Evolutionary conservation across 2,329 filamentous ascomycete species (phyloP).

Genomic region (Ustilaginoidea virens): DNA sequence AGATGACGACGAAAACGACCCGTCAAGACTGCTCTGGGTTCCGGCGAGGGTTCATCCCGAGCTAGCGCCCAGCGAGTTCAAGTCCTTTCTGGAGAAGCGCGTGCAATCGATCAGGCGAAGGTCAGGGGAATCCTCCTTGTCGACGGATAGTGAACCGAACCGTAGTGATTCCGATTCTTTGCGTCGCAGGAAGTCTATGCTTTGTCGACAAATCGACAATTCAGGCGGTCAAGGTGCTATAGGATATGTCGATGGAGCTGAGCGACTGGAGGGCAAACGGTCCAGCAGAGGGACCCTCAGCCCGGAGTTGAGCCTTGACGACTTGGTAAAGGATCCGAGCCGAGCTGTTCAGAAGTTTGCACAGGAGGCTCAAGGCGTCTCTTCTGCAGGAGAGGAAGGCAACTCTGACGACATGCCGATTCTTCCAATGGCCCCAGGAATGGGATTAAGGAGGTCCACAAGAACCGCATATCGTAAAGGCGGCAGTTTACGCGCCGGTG

Average conservation of each 20-base stretch:
- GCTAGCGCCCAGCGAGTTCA: slow-evolving; percentile 89
- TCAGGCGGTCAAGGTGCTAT: slow-evolving; percentile 39
- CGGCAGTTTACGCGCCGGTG: slow-evolving; percentile 69
- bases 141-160: slow-evolving; percentile 32
- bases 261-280: slow-evolving; percentile 58
- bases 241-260: slow-evolving; percentile 71
- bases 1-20: slow-evolving; percentile 71
- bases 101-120: slow-evolving; percentile 78
- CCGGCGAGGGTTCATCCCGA: slow-evolving; percentile 89
- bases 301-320: slow-evolving; percentile 58
- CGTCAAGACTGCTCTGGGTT: slow-evolving; percentile 86
- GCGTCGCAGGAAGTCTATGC: slow-evolving; percentile 84
- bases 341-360: slow-evolving; percentile 54
- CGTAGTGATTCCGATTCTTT: slow-evolving; percentile 44
- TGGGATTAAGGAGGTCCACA: slow-evolving; percentile 76
- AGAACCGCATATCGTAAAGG: slow-evolving; percentile 77
- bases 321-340: slow-evolving; percentile 66
- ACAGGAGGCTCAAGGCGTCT: slow-evolving; percentile 34
- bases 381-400: slow-evolving; percentile 25
- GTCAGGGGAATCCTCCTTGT: slow-evolving; percentile 56
- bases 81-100: slow-evolving; percentile 85
- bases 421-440: slow-evolving; percentile 59
- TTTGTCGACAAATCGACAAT: slow-evolving; percentile 80
- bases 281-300: slow-evolving; percentile 41
- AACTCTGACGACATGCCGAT: slow-evolving; percentile 67